Percentiles rank a stretch among this genome's conserved stretches.
Conservation (phyloP, 805 yeast species). For the Candida boleticola region DNA sequence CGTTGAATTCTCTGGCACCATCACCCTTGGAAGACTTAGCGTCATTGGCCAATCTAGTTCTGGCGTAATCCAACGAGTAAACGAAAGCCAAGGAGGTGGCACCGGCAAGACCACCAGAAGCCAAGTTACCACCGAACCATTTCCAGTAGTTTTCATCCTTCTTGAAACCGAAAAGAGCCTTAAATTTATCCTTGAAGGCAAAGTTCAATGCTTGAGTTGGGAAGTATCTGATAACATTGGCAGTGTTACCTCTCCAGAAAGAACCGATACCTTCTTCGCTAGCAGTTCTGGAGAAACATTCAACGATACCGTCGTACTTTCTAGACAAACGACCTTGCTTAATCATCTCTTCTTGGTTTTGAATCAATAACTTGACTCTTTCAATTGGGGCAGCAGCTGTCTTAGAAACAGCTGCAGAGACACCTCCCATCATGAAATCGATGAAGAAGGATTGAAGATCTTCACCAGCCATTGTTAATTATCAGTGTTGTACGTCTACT, state of each 20-base stretch:
- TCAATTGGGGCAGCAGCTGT: slow-evolving; percentile 27
- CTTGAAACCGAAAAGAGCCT: slow-evolving; percentile 26
- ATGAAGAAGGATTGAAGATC: slow-evolving; percentile 1
- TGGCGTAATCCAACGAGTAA: slow-evolving; percentile 27
- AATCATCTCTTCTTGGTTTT: slow-evolving; percentile 27
- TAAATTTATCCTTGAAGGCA: slow-evolving; percentile 27
- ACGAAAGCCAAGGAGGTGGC: slow-evolving; percentile 27
- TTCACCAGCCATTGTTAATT: slow-evolving; percentile 12
- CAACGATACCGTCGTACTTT: slow-evolving; percentile 24
- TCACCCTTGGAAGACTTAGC: slow-evolving; percentile 26
- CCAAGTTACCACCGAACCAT: slow-evolving; percentile 28
- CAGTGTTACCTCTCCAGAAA: slow-evolving; percentile 29
- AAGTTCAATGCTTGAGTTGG: slow-evolving; percentile 27
- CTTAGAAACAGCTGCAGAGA: slow-evolving; percentile 27
- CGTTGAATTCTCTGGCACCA: slow-evolving; percentile 23
- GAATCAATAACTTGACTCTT: slow-evolving; percentile 26
- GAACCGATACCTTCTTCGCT: slow-evolving; percentile 23
- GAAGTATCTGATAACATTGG: slow-evolving; percentile 27
- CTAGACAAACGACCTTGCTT: slow-evolving; percentile 26
- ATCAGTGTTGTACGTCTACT: too few relatives aligned
- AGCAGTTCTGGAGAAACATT: slow-evolving; percentile 24
- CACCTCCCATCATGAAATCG: slow-evolving; percentile 24
- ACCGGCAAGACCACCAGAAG: slow-evolving; percentile 28
- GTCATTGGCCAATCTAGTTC: slow-evolving; percentile 27
- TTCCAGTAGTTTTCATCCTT: slow-evolving; percentile 23